phyloP scores from a whole-genome alignment of 768 basidiomycete genomes.

The Myochromella boudieri region DNA sequence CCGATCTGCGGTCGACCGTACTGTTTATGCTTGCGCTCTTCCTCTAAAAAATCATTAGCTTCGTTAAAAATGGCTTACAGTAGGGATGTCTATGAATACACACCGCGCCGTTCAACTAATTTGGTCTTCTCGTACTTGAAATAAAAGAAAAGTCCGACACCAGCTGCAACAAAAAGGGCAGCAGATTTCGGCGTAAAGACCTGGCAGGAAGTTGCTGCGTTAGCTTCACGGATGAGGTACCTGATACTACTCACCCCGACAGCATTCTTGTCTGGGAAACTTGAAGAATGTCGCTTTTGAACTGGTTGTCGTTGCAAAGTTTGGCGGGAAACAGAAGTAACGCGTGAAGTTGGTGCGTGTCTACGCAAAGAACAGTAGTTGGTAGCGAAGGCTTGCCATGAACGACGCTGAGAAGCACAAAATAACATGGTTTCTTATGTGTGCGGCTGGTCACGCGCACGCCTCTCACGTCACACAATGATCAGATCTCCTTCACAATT shows the following conservation, averaged over 20 bases:
- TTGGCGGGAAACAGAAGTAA: background rate
- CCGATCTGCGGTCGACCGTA: constrained; percentile 89
- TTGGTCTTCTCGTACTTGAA: constrained; percentile 86
- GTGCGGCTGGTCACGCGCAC: constrained; percentile 10
- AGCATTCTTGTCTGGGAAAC: constrained; percentile 30
- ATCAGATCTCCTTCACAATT: too few species aligned
- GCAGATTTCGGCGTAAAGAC: constrained; percentile 92
- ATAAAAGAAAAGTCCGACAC: constrained; percentile 81
- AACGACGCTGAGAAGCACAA: constrained; percentile 13
- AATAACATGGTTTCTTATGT: constrained; percentile 12
- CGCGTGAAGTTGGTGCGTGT: background rate
- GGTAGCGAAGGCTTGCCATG: constrained; percentile 8
- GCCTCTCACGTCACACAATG: too few species aligned
- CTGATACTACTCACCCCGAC: constrained; percentile 29
- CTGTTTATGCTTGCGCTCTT: constrained; percentile 69
- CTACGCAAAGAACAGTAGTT: background rate
- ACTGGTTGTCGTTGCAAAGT: background rate
- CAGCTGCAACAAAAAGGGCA: constrained; percentile 79
- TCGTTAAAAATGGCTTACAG: constrained; percentile 3
- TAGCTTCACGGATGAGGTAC: background rate
- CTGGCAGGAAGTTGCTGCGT: constrained; percentile 36
- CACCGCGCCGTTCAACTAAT: constrained; percentile 75
- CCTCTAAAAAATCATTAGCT: constrained; percentile 56
- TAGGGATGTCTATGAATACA: constrained; percentile 22
- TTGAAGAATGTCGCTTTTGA: constrained; percentile 24